Evolutionary conservation across 495 filamentous ascomycete genomes (phyloP).

Genomic region (Penicillium riverlandense): DNA sequence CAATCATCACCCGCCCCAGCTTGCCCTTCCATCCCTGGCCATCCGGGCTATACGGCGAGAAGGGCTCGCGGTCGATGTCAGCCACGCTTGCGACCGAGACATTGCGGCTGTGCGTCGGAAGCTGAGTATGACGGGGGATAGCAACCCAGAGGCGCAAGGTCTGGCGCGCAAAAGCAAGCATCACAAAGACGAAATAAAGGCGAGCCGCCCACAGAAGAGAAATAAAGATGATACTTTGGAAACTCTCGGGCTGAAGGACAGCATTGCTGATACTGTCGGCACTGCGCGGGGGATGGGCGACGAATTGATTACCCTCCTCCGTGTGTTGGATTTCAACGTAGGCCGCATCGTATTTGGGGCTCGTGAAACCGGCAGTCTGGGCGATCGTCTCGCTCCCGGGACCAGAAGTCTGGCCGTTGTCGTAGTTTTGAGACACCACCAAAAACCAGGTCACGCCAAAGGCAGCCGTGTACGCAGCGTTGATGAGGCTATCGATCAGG

Average conservation of each 20-base stretch:
- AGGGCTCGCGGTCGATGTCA: conserved; percentile 59
- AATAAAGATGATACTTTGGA: conserved; percentile 69
- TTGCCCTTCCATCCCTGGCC: conserved; percentile 72
- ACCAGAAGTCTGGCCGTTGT: conserved; percentile 31
- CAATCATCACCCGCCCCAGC: conserved; percentile 66
- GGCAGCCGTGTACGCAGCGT: conserved; percentile 66
- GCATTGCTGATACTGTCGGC: conserved; percentile 38
- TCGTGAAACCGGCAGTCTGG: conserved; percentile 62
- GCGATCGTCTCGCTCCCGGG: conserved; percentile 48
- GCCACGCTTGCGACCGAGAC: conserved; percentile 39
- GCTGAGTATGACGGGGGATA: conserved; percentile 36
- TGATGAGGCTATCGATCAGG: conserved; percentile 69
- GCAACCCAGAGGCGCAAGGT: conserved; percentile 53
- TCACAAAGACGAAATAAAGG: conserved; percentile 69
- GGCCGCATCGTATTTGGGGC: conserved; percentile 54
- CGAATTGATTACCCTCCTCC: conserved; percentile 14
- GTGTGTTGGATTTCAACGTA: conserved; percentile 20
- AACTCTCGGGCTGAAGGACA: conserved; percentile 59
- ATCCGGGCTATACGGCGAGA: conserved; percentile 55
- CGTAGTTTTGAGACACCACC: conserved; percentile 51
- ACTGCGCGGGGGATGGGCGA: conserved; percentile 21
- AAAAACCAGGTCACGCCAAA: conserved; percentile 84
- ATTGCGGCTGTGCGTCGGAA: conserved; percentile 38
- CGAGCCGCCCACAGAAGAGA: conserved; percentile 62
- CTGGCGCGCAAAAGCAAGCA: conserved; percentile 71